Evolutionary conservation across 345 rosid genomes (phyloP), one percentile per base, ranked within the genome.

Genomic region (Carallia brachiata): DNA sequence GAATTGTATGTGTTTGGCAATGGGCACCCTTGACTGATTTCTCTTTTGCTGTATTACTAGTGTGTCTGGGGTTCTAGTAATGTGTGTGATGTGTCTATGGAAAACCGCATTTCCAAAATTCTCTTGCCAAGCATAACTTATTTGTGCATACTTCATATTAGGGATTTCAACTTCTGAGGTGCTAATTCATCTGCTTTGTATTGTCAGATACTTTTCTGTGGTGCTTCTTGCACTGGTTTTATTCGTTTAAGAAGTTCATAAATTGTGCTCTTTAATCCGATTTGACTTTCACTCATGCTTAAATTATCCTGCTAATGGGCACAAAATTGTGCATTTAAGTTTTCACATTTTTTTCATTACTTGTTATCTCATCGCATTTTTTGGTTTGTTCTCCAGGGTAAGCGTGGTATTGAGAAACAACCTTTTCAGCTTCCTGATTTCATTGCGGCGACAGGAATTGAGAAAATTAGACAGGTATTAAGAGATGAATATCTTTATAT

Each of bases 351-450:
- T 27, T 36, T 15, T 31, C 47, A 23, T 67, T 58, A 55, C 57
- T 75, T 75, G 73, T 64, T 23, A 81, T 77, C 89, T 92, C 84
- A 88, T 81, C 67, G 27, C 40, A 37, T 10, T 47, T 77, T 63
- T 73, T 61, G 69, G 61, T 68, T 66, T 79, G 27, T 69, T 84
- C 70, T 86, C 84, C 87, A 96, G 99, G 99, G 98, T 28, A 96
- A 96, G 76, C 98, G 99, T 66, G 99, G 99, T 72, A 96, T 96
- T 56, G 98, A 96, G 89, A 96, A 96, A 79, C 98, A 83, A 63
- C 98, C 98, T 67, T 96, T 96, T 81, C 98, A 90, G 78, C 96
- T 96, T 79, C 99, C 99, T 65, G 98, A 92, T 87, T 96, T 96
- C 77, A 96, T 96, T 83, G 99, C 99, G 68, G 98, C 97, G 23